Conservation (phyloP, 345 rosid species). For the Brassica juncea region DNA sequence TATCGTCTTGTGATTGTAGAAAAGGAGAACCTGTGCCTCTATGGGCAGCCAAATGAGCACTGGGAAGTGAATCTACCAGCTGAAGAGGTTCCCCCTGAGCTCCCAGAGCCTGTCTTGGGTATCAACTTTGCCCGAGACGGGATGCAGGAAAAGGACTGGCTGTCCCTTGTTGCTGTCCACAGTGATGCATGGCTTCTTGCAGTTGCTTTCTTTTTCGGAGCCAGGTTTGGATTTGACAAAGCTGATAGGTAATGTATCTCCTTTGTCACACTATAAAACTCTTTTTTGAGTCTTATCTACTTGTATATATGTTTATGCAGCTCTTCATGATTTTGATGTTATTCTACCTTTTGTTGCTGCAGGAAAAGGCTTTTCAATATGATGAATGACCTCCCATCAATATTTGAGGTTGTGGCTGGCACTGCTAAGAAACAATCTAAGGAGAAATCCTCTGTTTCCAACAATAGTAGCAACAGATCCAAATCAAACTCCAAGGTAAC, state of each 20-base stretch:
- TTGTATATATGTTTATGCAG: background rate
- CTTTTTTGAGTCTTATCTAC: conserved; percentile 2
- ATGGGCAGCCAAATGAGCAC: conserved; percentile 75
- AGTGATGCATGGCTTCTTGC: conserved; percentile 79
- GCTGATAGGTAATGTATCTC: conserved; percentile 55
- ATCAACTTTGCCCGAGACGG: conserved; percentile 97
- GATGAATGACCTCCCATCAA: conserved; percentile 85
- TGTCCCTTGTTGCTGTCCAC: conserved; percentile 67
- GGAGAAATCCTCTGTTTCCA: conserved; percentile 66
- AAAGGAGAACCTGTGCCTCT: conserved; percentile 85
- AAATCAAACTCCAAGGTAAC: conserved; percentile 72
- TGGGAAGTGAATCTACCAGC: conserved; percentile 97
- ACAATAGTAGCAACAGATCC: conserved; percentile 70
- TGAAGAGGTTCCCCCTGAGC: conserved; percentile 95
- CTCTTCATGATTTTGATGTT: conserved; percentile 16
- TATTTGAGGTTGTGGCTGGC: conserved; percentile 80
- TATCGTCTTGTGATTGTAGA: conserved; percentile 46
- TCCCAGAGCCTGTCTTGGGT: conserved; percentile 94
- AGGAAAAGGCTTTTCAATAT: conserved; percentile 82
- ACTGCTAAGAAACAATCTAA: conserved; percentile 61
- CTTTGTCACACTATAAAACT: background rate
- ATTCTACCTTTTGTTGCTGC: conserved; percentile 29
- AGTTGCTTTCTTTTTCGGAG: conserved; percentile 88
- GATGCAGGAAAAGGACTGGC: conserved; percentile 87
- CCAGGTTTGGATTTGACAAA: conserved; percentile 87